Percentiles rank a stretch among this genome's conserved stretches.
These are phyloP conservation scores for Saraca asoca DNA, from an alignment of 331 rosid species.

Conservation along the genomic window DNA sequence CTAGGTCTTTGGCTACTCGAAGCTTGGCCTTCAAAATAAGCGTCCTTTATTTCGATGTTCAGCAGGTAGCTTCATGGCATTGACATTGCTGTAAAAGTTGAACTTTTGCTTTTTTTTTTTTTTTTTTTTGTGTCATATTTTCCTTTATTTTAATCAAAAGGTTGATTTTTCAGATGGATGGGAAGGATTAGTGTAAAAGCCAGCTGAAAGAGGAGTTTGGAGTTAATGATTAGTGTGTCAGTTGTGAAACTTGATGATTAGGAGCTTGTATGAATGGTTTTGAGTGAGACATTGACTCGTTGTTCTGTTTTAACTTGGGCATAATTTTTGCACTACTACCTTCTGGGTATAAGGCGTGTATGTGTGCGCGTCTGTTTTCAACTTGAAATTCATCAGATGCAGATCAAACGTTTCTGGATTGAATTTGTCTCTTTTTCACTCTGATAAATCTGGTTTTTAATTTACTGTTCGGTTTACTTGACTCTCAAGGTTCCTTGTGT, in stretches of 20 bases:
- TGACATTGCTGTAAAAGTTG: too few relatives aligned
- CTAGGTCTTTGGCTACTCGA: conserved; percentile 81
- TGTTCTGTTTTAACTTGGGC: conserved; percentile 5
- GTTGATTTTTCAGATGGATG: background rate
- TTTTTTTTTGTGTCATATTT: background rate
- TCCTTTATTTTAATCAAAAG: background rate
- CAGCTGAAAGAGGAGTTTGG: background rate
- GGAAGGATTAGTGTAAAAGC: background rate
- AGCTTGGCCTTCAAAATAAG: conserved; percentile 95
- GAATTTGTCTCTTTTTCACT: background rate
- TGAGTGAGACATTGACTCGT: conserved; percentile 2
- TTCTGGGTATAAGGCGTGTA: background rate
- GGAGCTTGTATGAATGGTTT: conserved; percentile 5
- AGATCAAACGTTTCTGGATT: background rate
- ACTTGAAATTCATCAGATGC: background rate
- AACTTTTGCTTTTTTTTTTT: background rate
- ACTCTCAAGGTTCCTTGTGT: conserved; percentile 21
- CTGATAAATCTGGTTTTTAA: background rate
- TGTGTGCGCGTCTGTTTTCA: background rate
- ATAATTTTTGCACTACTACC: background rate
- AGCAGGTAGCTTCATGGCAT: conserved; percentile 37
- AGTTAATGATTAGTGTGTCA: background rate
- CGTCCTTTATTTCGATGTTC: conserved; percentile 84
- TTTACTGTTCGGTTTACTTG: conserved; percentile 4
- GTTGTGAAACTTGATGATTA: conserved; percentile 12